These are phyloP conservation scores for Fragaria iinumae DNA, from an alignment of 306 rosid species.

Conservation along the genomic window DNA sequence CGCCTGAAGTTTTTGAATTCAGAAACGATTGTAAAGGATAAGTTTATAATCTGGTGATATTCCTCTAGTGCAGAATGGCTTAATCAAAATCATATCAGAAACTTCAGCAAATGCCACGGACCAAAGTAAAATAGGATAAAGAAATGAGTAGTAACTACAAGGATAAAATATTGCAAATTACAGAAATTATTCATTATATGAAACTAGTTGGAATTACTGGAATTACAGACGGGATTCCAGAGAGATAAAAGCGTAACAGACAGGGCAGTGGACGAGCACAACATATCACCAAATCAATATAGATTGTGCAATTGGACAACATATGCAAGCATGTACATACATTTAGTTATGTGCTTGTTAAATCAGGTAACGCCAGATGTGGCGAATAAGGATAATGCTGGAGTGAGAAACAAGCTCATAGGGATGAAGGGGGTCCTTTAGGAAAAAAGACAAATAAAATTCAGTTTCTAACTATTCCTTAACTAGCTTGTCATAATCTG, in stretches of 20 bases:
- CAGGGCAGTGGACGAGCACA: not conserved
- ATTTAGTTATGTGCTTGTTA: not conserved
- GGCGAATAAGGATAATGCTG: not conserved
- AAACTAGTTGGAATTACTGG: not conserved
- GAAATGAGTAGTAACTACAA: too few relatives aligned
- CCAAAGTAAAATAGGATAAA: not conserved
- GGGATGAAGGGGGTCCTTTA: not conserved
- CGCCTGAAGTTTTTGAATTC: slow-evolving; percentile 50
- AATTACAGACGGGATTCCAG: not conserved
- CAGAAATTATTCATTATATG: not conserved
- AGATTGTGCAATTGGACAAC: not conserved
- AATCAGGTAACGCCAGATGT: not conserved
- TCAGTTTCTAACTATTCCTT: not conserved
- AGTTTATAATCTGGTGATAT: not conserved
- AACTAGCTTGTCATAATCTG: not conserved
- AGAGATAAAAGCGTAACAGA: not conserved
- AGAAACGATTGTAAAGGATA: not conserved
- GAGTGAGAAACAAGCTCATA: not conserved
- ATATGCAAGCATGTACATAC: not conserved
- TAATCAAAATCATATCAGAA: not conserved
- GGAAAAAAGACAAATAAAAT: not conserved
- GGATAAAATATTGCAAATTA: not conserved
- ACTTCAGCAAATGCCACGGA: not conserved
- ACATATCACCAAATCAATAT: not conserved
- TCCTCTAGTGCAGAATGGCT: not conserved